Percentiles rank a stretch among this genome's conserved stretches.
These are phyloP conservation scores for Ilex aquifolium DNA, from an alignment of 257 asterid species.

Conservation along the genomic window DNA sequence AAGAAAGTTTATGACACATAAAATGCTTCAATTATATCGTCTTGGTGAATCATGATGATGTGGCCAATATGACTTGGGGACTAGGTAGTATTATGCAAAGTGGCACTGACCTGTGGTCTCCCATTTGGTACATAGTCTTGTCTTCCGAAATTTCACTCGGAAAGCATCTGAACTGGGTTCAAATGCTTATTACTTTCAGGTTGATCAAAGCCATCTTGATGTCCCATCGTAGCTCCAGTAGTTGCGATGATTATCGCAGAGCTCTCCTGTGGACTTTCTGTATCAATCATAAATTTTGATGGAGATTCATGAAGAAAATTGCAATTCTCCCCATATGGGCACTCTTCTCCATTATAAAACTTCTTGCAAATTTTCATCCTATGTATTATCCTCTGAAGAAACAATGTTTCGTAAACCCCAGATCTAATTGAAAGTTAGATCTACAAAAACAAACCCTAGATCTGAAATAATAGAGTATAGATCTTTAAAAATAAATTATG, in stretches of 20 bases:
- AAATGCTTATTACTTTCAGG: conserved; percentile 17
- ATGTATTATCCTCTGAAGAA: conserved; percentile 48
- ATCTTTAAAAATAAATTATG: too few relatives aligned
- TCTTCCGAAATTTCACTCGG: conserved; percentile 37
- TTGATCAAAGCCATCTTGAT: conserved; percentile 22
- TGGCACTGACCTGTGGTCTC: conserved; percentile 71
- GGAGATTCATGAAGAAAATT: conserved; percentile 69
- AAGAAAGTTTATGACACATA: too few relatives aligned
- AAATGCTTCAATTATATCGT: too few relatives aligned
- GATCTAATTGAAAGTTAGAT: too few relatives aligned
- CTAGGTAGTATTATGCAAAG: conserved; percentile 19
- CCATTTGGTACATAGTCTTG: conserved; percentile 68
- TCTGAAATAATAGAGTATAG: too few relatives aligned
- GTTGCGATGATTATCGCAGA: conserved; percentile 60
- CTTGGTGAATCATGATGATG: too few relatives aligned
- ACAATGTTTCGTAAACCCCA: too few relatives aligned
- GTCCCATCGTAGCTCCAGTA: conserved; percentile 23
- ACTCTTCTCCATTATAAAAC: conserved; percentile 74
- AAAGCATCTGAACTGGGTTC: conserved; percentile 15
- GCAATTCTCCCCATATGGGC: conserved; percentile 83
- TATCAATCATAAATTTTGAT: conserved; percentile 31
- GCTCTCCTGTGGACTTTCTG: conserved; percentile 51
- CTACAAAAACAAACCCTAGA: too few relatives aligned
- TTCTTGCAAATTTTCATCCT: conserved; percentile 78
- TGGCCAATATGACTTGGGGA: too few relatives aligned